Evolutionary conservation across 106 monocot species (phyloP).

Genomic region (Chionographis japonica): DNA sequence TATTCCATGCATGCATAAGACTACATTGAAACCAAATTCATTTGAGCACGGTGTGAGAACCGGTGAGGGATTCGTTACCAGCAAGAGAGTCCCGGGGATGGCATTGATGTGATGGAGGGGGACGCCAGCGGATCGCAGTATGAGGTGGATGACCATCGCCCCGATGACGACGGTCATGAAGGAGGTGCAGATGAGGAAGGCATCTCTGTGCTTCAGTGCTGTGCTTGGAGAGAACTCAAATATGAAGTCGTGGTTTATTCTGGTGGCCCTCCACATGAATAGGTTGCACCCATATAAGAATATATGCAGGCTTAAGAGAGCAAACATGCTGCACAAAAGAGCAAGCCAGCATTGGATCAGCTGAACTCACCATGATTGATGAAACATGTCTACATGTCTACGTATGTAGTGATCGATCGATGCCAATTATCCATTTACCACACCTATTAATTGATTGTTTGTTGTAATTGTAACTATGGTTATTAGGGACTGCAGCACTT

Average conservation of each 20-base stretch:
- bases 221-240: constrained; percentile 58
- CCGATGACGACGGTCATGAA: constrained; percentile 61
- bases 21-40: not conserved
- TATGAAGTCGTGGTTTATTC: constrained; percentile 77
- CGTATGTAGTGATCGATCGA: too few relatives aligned
- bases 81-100: constrained; percentile 44
- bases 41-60: not conserved
- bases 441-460: too few relatives aligned
- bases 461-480: too few relatives aligned
- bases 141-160: constrained; percentile 51
- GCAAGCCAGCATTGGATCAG: not conserved
- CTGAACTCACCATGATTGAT: not conserved
- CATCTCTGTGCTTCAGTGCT: constrained; percentile 53
- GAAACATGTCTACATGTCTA: too few relatives aligned
- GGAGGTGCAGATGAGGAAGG: constrained; percentile 55
- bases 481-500: too few relatives aligned
- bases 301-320: constrained; percentile 52
- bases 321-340: constrained; percentile 45
- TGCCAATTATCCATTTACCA: too few relatives aligned
- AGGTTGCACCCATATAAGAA: constrained; percentile 82
- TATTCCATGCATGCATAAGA: too few relatives aligned
- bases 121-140: constrained; percentile 22
- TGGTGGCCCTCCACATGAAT: constrained; percentile 50
- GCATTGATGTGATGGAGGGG: constrained; percentile 20
- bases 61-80: constrained; percentile 25